phyloP scores from a whole-genome alignment of 306 rosid species.

The Alnus rubra region DNA sequence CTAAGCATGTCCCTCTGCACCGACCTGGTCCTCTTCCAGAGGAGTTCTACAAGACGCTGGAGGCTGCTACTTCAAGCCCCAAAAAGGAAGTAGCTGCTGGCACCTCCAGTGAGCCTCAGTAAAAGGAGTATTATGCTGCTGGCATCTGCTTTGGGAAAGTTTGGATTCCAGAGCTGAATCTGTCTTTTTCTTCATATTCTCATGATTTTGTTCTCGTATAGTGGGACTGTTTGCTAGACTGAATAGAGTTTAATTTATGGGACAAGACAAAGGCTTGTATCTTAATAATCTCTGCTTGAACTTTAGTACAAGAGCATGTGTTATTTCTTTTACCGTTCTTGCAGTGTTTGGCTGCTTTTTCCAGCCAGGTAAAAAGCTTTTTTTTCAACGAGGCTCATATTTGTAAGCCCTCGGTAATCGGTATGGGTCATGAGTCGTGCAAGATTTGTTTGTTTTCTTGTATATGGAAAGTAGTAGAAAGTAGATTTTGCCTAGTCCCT shows the following conservation, averaged over 20 bases:
- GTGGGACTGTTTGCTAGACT: conserved; percentile 31
- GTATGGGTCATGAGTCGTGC: not conserved
- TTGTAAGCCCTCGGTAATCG: not conserved
- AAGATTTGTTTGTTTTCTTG: not conserved
- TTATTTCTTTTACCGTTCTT: not conserved
- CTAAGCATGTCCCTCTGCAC: conserved; percentile 79
- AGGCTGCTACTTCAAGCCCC: conserved; percentile 31
- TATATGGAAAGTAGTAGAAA: not conserved
- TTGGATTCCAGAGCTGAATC: conserved; percentile 28
- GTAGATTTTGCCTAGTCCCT: no score
- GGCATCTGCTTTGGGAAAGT: conserved; percentile 23
- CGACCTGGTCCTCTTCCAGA: conserved; percentile 84
- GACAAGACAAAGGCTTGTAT: conserved; percentile 14
- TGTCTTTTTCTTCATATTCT: conserved; percentile 23
- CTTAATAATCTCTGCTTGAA: conserved; percentile 34
- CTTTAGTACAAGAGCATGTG: conserved; percentile 14
- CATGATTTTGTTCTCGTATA: conserved; percentile 21
- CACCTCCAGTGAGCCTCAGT: conserved; percentile 44
- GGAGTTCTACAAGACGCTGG: conserved; percentile 65
- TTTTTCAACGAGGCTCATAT: not conserved
- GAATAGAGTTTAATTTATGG: conserved; percentile 23
- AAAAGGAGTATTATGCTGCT: conserved; percentile 43
- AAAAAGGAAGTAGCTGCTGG: conserved; percentile 35
- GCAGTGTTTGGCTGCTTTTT: not conserved
- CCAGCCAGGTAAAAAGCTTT: not conserved